A percentile compares a stretch with the other conserved stretches of the same genome.
Evolutionary conservation across 441 rosid species (phyloP).

Genomic region (Adansonia gregorii): DNA sequence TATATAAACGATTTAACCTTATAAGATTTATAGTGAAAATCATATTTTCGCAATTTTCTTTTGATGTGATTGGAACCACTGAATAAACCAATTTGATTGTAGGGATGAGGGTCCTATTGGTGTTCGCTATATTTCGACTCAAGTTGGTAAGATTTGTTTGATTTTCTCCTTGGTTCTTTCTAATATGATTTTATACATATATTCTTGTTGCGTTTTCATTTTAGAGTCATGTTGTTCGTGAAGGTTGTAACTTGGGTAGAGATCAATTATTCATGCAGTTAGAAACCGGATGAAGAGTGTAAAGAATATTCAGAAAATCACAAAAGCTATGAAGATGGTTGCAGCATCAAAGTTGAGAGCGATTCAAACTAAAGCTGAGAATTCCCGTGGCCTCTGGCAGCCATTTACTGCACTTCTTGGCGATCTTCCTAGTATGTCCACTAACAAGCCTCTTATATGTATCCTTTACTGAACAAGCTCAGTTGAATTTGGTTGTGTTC

Average conservation of each 20-base stretch:
- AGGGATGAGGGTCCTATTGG: constrained; percentile 82
- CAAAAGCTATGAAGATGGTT: constrained; percentile 99
- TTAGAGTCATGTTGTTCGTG: neutral
- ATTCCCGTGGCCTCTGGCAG: constrained; percentile 97
- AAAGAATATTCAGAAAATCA: constrained; percentile 92
- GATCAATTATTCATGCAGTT: constrained; percentile 50
- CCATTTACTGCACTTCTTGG: constrained; percentile 97
- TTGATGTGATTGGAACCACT: neutral
- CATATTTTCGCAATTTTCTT: neutral
- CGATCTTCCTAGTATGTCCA: constrained; percentile 77
- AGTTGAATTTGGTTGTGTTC: constrained; percentile 3
- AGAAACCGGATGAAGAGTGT: constrained; percentile 98
- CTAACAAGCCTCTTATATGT: constrained; percentile 17
- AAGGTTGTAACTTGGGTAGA: constrained; percentile 21
- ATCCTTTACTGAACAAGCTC: neutral
- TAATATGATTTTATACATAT: neutral
- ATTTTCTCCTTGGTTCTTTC: neutral
- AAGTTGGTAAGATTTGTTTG: constrained; percentile 61
- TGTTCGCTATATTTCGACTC: constrained; percentile 80
- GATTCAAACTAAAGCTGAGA: constrained; percentile 80
- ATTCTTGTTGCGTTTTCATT: neutral
- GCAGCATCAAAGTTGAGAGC: constrained; percentile 96
- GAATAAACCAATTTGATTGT: constrained; percentile 35
- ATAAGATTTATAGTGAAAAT: neutral
- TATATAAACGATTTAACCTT: neutral